Conservation (phyloP, 164 flowering plant genomes). For the Cinnamomum chago region DNA sequence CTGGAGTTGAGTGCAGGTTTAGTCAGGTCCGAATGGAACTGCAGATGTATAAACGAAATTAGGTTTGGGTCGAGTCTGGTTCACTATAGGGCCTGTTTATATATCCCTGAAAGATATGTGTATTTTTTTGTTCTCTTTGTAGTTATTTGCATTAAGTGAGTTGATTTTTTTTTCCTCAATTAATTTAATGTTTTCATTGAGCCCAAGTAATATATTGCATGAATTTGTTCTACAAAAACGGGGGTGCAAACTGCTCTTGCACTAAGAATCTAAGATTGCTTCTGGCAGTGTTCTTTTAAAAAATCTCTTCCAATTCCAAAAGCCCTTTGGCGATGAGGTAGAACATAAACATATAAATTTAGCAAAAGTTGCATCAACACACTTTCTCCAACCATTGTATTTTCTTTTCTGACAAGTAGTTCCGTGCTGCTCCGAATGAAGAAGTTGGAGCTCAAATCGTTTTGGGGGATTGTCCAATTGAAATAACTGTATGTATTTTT, state of each 20-base stretch:
- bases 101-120: too few relatives aligned
- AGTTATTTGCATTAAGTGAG: not conserved
- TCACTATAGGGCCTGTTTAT: too few relatives aligned
- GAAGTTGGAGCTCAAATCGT: slow-evolving; percentile 89
- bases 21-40: too few relatives aligned
- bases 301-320: slow-evolving; percentile 65
- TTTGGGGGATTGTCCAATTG: slow-evolving; percentile 94
- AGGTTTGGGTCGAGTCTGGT: too few relatives aligned
- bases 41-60: too few relatives aligned
- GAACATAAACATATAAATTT: not conserved
- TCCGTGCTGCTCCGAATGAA: slow-evolving; percentile 87
- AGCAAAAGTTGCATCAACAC: too few relatives aligned
- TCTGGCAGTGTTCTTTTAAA: slow-evolving; percentile 77
- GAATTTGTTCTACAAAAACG: slow-evolving; percentile 15
- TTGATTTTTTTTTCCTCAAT: too few relatives aligned
- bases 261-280: slow-evolving; percentile 44
- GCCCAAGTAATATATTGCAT: not conserved
- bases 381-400: not conserved
- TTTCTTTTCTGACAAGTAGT: slow-evolving; percentile 37
- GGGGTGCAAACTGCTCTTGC: slow-evolving; percentile 96
- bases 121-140: not conserved
- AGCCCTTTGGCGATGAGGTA: slow-evolving; percentile 96
- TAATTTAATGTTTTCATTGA: too few relatives aligned
- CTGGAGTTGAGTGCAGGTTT: too few relatives aligned
- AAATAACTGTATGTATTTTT: slow-evolving; percentile 69